phyloP scores from a whole-genome alignment of 2,329 filamentous ascomycete species.

The Pochonia chlamydosporia region DNA sequence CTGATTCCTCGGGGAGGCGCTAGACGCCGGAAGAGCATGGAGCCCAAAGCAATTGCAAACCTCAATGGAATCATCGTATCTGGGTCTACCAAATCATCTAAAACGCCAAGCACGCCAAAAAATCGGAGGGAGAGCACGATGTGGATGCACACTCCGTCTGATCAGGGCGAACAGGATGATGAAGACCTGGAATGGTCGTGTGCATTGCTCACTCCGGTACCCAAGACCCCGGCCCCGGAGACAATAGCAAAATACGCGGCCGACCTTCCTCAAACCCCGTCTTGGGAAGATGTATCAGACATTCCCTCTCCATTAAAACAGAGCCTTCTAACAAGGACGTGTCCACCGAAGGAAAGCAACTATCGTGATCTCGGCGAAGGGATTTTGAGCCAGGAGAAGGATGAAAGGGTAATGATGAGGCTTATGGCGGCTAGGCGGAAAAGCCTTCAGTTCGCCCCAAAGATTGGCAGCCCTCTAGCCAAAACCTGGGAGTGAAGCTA shows the following conservation, averaged over 20 bases:
- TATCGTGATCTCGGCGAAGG: slow-evolving; percentile 35
- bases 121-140: slow-evolving; percentile 48
- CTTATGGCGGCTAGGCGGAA: slow-evolving; percentile 69
- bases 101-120: slow-evolving; percentile 40
- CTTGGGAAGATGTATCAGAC: slow-evolving; percentile 26
- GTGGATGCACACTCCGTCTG: slow-evolving; percentile 51
- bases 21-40: slow-evolving; percentile 75
- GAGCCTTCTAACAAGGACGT: slow-evolving; percentile 44
- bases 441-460: slow-evolving; percentile 72
- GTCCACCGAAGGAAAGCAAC: slow-evolving; percentile 43
- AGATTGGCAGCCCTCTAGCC: slow-evolving; percentile 65
- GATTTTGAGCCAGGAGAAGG: slow-evolving; percentile 43
- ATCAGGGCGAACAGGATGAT: slow-evolving; percentile 31
- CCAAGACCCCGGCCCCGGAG: slow-evolving; percentile 54
- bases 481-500: slow-evolving; percentile 45
- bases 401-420: slow-evolving; percentile 52
- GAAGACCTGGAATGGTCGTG: slow-evolving; percentile 36
- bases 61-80: slow-evolving; percentile 58
- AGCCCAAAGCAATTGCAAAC: slow-evolving; percentile 65
- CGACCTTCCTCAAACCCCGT: slow-evolving; percentile 42
- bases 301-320: slow-evolving; percentile 26
- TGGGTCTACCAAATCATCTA: slow-evolving; percentile 30
- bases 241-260: slow-evolving; percentile 46
- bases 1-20: slow-evolving; percentile 63
- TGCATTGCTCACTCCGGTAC: slow-evolving; percentile 47